A percentile compares a stretch with the other conserved stretches of the same genome.
Conservation (phyloP, 345 rosid genomes). For the Salix udensis region DNA sequence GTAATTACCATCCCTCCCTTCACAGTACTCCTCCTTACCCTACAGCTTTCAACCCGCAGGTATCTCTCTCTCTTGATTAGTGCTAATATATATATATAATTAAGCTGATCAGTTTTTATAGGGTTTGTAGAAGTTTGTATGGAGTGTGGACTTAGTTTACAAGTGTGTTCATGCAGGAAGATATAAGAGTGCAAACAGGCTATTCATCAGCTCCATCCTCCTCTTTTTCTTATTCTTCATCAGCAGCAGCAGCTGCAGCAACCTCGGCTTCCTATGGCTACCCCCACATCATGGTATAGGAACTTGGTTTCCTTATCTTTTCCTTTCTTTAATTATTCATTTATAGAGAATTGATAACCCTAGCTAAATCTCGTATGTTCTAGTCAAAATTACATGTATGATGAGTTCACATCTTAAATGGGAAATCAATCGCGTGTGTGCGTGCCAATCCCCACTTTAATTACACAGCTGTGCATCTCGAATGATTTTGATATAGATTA, state of each 20-base stretch:
- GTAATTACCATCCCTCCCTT: conserved; percentile 38
- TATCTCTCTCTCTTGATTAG: conserved; percentile 9
- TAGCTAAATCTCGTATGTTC: not conserved
- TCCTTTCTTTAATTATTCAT: not conserved
- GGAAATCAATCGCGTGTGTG: not conserved
- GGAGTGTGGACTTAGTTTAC: not conserved
- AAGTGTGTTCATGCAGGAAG: conserved; percentile 56
- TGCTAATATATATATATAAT: too few species aligned
- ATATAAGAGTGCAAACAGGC: conserved; percentile 52
- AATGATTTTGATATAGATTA: not conserved
- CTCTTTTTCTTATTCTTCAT: conserved; percentile 51
- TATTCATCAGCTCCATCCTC: conserved; percentile 58
- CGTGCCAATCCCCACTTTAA: too few species aligned
- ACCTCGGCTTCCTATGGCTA: conserved; percentile 59
- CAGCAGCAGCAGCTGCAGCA: conserved; percentile 46
- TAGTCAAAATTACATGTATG: not conserved
- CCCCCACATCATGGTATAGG: conserved; percentile 58
- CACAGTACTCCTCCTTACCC: conserved; percentile 42
- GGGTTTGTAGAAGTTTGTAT: not conserved
- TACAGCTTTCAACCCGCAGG: conserved; percentile 68
- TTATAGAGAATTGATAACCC: not conserved
- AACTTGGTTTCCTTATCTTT: not conserved
- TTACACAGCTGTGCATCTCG: not conserved
- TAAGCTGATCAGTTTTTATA: not conserved
- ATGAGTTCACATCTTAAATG: not conserved